Evolutionary conservation across 129 eudicot species (phyloP), one percentile per base, ranked within the genome.

Genomic region (Oenanthe sinensis): DNA sequence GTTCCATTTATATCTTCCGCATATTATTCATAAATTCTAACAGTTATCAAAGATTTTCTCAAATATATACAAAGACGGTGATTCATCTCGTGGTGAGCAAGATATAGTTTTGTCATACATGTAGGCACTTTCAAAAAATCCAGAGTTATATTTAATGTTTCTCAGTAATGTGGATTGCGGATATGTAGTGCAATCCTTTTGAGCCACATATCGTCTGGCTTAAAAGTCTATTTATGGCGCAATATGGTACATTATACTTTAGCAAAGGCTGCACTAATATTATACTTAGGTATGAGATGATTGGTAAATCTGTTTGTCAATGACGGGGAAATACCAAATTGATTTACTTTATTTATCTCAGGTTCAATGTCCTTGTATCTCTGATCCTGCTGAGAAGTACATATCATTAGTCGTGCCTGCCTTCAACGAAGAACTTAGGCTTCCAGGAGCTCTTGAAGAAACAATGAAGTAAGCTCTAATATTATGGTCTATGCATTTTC

Each of bases 381-480:
- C 44, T 79, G 94, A 95, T 81, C 97, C 92, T 14, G 94, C 98
- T 48, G 96, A 90, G 79, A 95, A 91, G 75, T 95, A 95, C 81
- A 73, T 95, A 39, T 95, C 98, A 28, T 82, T 95, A 87, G 87
- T 95, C 26, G 72, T 95, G 81, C 98, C 98, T 63, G 97, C 98
- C n/a, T 95, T 84, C 88, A 95, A 95, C 75, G 98, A 95, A 86
- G 98, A 91, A 82, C 84, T 83, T 69, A 90, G 98, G 84, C 88
- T 95, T 76, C 97, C 98, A 46, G 91, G 85, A 52, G 98, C 98
- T 67, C 97, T 95, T 74, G 91, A 82, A 78, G 97, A 95, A 82
- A 91, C 96, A 48, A 84, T 95, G 84, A 91, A 83, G 98, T 95
- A 72, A 72, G 76, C 26, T 44, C 37, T 10, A 22, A 43, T 72